phyloP scores from a whole-genome alignment of 352 stramenopile species.

The Phytophthora pseudosyringae region DNA sequence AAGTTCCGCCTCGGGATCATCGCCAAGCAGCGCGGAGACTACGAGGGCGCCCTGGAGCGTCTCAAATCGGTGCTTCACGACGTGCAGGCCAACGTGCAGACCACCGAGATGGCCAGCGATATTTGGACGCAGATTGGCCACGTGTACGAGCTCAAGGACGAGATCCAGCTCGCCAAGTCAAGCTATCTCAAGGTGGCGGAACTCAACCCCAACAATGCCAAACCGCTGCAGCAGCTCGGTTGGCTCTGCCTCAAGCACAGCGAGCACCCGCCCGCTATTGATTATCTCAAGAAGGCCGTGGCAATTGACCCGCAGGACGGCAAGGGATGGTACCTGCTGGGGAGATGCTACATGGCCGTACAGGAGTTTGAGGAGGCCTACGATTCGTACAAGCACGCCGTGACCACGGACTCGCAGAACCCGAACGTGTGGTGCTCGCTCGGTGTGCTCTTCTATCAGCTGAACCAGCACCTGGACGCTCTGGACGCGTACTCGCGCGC shows the following conservation, averaged over 20 bases:
- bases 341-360: slow-evolving; percentile 92
- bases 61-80: slow-evolving; percentile 86
- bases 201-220: slow-evolving; percentile 86
- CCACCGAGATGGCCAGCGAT: slow-evolving; percentile 85
- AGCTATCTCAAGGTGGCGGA: slow-evolving; percentile 87
- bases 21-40: slow-evolving; percentile 83
- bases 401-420: slow-evolving; percentile 91
- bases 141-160: slow-evolving; percentile 88
- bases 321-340: slow-evolving; percentile 91
- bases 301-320: slow-evolving; percentile 81
- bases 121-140: slow-evolving; percentile 90
- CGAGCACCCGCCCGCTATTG: slow-evolving; percentile 83
- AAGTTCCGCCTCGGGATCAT: slow-evolving; percentile 89
- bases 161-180: slow-evolving; percentile 87
- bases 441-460: slow-evolving; percentile 91
- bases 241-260: slow-evolving; percentile 89
- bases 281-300: slow-evolving; percentile 87
- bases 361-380: slow-evolving; percentile 92
- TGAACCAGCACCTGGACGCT: slow-evolving; percentile 89
- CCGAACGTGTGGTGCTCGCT: slow-evolving; percentile 93
- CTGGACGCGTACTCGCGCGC: slow-evolving; percentile 89
- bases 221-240: slow-evolving; percentile 83
- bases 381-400: slow-evolving; percentile 90
- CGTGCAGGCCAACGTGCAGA: slow-evolving; percentile 82
- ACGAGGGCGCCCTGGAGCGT: slow-evolving; percentile 80